These are phyloP conservation scores for Pleurotus ostreatus DNA, from an alignment of 768 basidiomycete species.

Conservation along the genomic window DNA sequence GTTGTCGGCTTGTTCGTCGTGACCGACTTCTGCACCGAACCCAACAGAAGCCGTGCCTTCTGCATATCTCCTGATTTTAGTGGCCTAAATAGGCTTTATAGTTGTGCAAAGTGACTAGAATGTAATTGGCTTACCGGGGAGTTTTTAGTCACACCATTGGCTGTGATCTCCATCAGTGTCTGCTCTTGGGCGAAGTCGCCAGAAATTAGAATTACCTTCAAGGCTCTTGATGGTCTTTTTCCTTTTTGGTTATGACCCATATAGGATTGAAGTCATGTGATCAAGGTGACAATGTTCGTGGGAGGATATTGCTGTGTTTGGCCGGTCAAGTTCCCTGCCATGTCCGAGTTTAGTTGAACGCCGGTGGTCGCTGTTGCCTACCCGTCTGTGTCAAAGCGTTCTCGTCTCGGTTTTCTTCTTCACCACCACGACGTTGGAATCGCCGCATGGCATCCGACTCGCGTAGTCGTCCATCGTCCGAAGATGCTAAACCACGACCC, in stretches of 20 bases:
- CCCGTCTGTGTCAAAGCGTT: too few species aligned
- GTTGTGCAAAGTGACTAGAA: neutral
- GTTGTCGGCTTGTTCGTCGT: conserved; percentile 53
- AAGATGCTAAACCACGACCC: conserved; percentile 29
- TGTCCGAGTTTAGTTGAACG: too few species aligned
- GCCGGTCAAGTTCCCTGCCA: too few species aligned
- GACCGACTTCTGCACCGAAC: conserved; percentile 64
- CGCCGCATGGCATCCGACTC: conserved; percentile 34
- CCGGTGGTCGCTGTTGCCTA: too few species aligned
- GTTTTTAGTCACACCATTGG: neutral
- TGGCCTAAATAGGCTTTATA: conserved; percentile 26
- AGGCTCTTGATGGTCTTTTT: too few species aligned
- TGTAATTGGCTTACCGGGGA: neutral
- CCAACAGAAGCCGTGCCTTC: conserved; percentile 59
- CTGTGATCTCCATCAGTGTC: neutral
- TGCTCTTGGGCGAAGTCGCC: neutral
- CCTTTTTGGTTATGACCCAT: too few species aligned
- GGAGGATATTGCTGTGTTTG: too few species aligned
- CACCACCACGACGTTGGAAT: conserved; percentile 1
- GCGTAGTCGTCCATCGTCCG: conserved; percentile 24
- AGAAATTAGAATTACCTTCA: neutral
- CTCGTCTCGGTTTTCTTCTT: too few species aligned
- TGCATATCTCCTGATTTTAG: conserved; percentile 60
- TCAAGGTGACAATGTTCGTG: too few species aligned
- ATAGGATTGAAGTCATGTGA: too few species aligned